Percentiles rank a stretch among this genome's conserved stretches.
These are phyloP conservation scores for Phytophthora boehmeriae DNA, from an alignment of 352 stramenopile genomes.

Conservation along the genomic window DNA sequence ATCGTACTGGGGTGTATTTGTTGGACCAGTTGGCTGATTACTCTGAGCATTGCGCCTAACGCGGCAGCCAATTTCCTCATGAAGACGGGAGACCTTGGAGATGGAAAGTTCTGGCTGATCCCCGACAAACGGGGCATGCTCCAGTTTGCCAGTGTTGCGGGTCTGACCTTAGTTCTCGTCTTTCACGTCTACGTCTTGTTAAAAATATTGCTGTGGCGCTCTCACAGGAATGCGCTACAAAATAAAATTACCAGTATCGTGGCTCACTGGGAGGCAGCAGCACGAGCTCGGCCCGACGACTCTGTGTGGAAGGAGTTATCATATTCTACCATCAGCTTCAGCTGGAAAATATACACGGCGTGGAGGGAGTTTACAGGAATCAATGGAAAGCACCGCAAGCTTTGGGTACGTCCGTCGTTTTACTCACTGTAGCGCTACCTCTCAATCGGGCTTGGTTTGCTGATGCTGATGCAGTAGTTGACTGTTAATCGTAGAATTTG, in stretches of 20 bases:
- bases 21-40: conserved; percentile 30
- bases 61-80: conserved; percentile 34
- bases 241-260: conserved; percentile 4
- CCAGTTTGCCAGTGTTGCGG: conserved; percentile 15
- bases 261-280: neutral
- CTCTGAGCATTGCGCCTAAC: conserved; percentile 30
- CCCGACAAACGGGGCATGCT: conserved; percentile 17
- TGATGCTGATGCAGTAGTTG: neutral
- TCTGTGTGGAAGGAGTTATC: neutral
- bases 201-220: conserved; percentile 25
- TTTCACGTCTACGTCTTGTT: conserved; percentile 21
- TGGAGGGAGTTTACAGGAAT: conserved; percentile 30
- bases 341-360: conserved; percentile 7
- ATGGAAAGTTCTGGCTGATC: conserved; percentile 36
- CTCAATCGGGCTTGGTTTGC: neutral
- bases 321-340: conserved; percentile 1
- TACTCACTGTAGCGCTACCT: neutral
- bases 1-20: neutral
- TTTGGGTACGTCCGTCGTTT: conserved; percentile 25
- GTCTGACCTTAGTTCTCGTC: conserved; percentile 5
- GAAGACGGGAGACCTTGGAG: conserved; percentile 27
- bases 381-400: conserved; percentile 36
- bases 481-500: conserved; percentile 27
- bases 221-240: conserved; percentile 9
- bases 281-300: neutral